Evolutionary conservation across 768 basidiomycete species (phyloP).

Genomic region (Xerocomellus amylosporus): DNA sequence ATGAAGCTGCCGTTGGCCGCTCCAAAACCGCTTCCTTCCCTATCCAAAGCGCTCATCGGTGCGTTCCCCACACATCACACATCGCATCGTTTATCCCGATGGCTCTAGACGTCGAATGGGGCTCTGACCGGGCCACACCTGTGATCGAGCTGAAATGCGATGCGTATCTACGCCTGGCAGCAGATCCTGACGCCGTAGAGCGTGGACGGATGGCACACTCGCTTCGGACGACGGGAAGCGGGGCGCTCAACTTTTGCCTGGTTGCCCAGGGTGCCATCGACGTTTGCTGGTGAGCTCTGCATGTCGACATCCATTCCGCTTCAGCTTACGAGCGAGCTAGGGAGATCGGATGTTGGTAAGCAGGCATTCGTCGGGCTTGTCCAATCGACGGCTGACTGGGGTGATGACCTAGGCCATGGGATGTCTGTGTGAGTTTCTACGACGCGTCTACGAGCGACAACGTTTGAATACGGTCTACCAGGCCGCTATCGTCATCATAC

Average conservation of each 20-base stretch:
- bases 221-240: constrained; percentile 77
- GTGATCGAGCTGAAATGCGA: constrained; percentile 58
- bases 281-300: constrained; percentile 66
- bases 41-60: constrained; percentile 76
- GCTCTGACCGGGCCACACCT: constrained; percentile 63
- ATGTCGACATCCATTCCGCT: not conserved
- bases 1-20: constrained; percentile 62
- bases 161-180: constrained; percentile 73
- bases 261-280: constrained; percentile 91
- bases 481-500: constrained; percentile 86
- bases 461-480: constrained; percentile 14
- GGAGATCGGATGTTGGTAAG: constrained; percentile 77
- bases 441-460: not conserved
- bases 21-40: constrained; percentile 60
- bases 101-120: constrained; percentile 79
- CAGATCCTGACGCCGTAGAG: constrained; percentile 52
- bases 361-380: not conserved
- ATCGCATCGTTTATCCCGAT: not conserved
- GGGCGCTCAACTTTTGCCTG: constrained; percentile 75
- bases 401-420: constrained; percentile 59
- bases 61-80: not conserved
- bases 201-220: constrained; percentile 83
- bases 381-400: not conserved
- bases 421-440: constrained; percentile 60
- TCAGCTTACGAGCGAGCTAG: constrained; percentile 33